A percentile compares a stretch with the other conserved stretches of the same genome.
Conservation (phyloP, 2,329 filamentous ascomycete species). For the Colletotrichum theobromicola region DNA sequence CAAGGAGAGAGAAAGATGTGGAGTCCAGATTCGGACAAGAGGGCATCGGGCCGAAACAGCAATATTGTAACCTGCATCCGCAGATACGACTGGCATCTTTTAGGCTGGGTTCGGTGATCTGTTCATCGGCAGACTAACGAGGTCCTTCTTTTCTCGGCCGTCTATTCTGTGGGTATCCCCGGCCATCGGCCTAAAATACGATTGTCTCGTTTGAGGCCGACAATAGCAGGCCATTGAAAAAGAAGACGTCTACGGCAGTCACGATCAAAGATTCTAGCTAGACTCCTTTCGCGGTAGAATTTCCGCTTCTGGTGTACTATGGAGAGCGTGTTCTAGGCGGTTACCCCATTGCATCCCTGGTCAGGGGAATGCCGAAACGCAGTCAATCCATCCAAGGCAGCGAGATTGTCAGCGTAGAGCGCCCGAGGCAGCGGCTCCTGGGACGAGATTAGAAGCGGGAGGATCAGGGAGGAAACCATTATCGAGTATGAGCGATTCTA, state of each 20-base stretch:
- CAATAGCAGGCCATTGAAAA: neutral
- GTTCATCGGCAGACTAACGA: neutral
- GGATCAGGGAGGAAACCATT: neutral
- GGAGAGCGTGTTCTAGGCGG: neutral
- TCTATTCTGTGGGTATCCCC: neutral
- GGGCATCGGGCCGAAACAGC: neutral
- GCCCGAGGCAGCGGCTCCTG: neutral
- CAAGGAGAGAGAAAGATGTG: neutral
- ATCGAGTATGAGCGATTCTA: fast-evolving
- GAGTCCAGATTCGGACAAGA: neutral
- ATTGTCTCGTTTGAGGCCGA: neutral
- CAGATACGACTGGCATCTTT: neutral
- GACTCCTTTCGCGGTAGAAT: neutral
- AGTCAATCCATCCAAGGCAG: neutral
- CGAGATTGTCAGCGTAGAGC: neutral
- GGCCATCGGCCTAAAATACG: neutral
- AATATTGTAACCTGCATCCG: neutral
- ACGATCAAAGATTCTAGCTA: neutral
- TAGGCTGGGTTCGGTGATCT: neutral
- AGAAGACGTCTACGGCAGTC: neutral
- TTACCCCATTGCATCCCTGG: neutral
- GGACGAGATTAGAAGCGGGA: neutral
- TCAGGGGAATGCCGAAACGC: neutral
- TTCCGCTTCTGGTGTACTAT: neutral
- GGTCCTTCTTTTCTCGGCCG: neutral